phyloP scores from a whole-genome alignment of 129 eudicot species.

The Flaveria linearis region DNA sequence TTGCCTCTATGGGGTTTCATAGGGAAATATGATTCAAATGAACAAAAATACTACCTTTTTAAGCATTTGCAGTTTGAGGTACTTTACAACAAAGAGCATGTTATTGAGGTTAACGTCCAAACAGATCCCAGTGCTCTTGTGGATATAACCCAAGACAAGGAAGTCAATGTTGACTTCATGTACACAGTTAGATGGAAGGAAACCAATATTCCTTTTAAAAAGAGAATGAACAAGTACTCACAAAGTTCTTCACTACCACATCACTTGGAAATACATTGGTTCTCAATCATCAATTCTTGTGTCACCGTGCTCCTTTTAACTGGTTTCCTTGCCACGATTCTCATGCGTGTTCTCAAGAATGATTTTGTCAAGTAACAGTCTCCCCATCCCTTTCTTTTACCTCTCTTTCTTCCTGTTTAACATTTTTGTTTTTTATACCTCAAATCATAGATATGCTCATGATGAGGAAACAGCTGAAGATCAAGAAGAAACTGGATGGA shows the following conservation, averaged over 20 bases:
- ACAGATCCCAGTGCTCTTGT: conserved; percentile 51
- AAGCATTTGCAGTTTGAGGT: conserved; percentile 75
- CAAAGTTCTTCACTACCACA: conserved; percentile 16
- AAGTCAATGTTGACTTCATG: conserved; percentile 65
- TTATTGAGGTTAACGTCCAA: conserved; percentile 67
- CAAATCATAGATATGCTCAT: conserved; percentile 7
- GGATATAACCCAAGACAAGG: conserved; percentile 60
- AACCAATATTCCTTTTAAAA: conserved; percentile 49
- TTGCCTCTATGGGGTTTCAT: conserved; percentile 79
- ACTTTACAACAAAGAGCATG: conserved; percentile 68
- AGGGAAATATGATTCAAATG: conserved; percentile 62
- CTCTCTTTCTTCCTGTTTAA: neutral
- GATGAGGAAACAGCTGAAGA: conserved; percentile 18
- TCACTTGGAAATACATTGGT: conserved; percentile 19
- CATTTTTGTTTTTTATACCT: neutral
- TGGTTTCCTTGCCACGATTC: conserved; percentile 16
- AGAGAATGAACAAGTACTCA: conserved; percentile 42
- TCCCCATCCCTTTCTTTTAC: neutral
- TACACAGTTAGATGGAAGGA: conserved; percentile 70
- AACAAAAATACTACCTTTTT: conserved; percentile 60
- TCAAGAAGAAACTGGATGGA: conserved; percentile 19
- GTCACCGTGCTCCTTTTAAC: conserved; percentile 16
- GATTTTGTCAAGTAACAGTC: conserved; percentile 5
- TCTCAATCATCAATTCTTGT: conserved; percentile 13
- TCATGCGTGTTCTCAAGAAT: conserved; percentile 16